A percentile compares a stretch with the other conserved stretches of the same genome.
Conservation (phyloP, 345 rosid genomes). For the Citrus sp. region DNA sequence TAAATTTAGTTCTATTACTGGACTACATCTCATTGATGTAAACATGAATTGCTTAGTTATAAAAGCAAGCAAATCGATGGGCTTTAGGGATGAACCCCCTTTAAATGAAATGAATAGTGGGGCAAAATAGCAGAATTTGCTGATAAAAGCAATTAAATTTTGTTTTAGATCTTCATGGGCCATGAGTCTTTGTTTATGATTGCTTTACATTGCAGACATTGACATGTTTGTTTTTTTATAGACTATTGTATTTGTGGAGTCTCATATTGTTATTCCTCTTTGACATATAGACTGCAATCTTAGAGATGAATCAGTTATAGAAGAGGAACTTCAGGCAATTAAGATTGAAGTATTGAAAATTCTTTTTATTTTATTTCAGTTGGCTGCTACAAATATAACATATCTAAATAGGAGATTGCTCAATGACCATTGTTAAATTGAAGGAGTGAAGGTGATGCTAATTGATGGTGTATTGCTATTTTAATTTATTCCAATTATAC, state of each 20-base stretch:
- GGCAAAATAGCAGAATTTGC: no score
- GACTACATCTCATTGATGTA: not conserved
- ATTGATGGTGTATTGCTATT: not conserved
- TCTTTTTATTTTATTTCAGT: not conserved
- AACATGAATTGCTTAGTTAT: not conserved
- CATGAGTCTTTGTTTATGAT: not conserved
- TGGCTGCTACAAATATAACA: not conserved
- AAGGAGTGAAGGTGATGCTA: not conserved
- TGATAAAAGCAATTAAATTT: no score
- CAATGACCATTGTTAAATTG: not conserved
- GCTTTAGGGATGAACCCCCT: no score
- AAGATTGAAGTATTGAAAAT: conserved; percentile 49
- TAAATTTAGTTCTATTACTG: not conserved
- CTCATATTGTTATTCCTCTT: conserved; percentile 8
- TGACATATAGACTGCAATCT: conserved; percentile 46
- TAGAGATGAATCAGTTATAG: conserved; percentile 45
- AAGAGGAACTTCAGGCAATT: conserved; percentile 64
- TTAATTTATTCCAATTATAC: not conserved
- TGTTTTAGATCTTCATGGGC: not conserved
- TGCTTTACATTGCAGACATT: not conserved
- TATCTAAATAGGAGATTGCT: not conserved
- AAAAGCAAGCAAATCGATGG: not conserved
- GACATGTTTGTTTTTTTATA: not conserved
- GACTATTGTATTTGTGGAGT: not conserved
- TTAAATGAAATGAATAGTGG: no score